Percentiles rank a stretch among this genome's conserved stretches.
phyloP scores from a whole-genome alignment of 139 green algal species.

The Chlorella sp. region DNA sequence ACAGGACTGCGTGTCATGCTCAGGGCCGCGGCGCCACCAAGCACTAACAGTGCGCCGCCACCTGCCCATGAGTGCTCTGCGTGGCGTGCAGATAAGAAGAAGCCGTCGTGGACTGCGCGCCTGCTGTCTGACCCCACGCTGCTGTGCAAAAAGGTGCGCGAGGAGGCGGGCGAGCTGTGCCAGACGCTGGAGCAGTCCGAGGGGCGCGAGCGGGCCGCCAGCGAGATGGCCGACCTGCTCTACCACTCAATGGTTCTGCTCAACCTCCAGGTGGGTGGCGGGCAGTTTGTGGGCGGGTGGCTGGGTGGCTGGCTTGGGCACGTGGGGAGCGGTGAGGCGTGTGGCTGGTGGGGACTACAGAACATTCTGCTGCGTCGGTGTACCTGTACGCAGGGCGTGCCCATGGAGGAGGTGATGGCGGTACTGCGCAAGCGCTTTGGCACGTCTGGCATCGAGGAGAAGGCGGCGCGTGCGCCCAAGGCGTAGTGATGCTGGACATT shows the following conservation, averaged over 20 bases:
- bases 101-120: conserved; percentile 89
- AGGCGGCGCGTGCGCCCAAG: conserved; percentile 60
- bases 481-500: no score
- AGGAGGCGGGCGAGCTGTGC: conserved; percentile 95
- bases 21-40: no score
- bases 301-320: no score
- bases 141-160: conserved; percentile 48
- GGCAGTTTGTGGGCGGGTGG: no score
- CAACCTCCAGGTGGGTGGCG: conserved; percentile 60
- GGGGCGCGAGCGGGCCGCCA: conserved; percentile 76
- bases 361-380: neutral
- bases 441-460: conserved; percentile 84
- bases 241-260: conserved; percentile 97
- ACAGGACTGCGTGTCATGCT: no score
- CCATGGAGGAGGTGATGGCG: conserved; percentile 71
- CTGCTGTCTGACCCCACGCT: conserved; percentile 82
- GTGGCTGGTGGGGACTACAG: no score
- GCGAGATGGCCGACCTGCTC: conserved; percentile 92
- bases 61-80: no score
- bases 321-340: no score
- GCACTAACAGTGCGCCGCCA: no score
- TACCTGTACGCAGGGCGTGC: conserved; percentile 70
- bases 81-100: conserved; percentile 18
- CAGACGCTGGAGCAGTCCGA: conserved; percentile 81
- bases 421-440: conserved; percentile 75